Evolutionary conservation across 768 basidiomycete species (phyloP).

Genomic region (Lanmaoa pseudosensibilis): DNA sequence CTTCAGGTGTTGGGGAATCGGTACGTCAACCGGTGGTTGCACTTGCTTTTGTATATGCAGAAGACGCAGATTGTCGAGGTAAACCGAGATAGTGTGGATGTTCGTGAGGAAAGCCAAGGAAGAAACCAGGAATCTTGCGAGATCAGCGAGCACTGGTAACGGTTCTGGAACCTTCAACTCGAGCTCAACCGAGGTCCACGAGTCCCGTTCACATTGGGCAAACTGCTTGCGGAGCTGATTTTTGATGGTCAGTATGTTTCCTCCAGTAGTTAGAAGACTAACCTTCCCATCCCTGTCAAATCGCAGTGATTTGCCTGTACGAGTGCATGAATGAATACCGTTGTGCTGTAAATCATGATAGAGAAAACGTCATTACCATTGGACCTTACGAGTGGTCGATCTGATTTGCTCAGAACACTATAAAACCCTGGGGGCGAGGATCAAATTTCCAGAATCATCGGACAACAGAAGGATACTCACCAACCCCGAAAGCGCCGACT

Average conservation of each 20-base stretch:
- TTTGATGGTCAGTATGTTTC: background rate
- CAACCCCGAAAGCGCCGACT: conserved; percentile 20
- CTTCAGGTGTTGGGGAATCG: background rate
- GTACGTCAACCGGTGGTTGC: background rate
- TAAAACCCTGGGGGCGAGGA: conserved; percentile 12
- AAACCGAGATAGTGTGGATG: conserved; percentile 2
- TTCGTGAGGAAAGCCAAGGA: conserved; percentile 6
- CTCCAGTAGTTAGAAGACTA: background rate
- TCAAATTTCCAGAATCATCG: background rate
- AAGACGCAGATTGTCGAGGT: background rate
- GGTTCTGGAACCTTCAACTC: conserved; percentile 5
- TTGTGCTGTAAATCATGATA: background rate
- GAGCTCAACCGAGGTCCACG: conserved; percentile 11
- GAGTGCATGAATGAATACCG: background rate
- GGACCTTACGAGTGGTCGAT: conserved; percentile 14
- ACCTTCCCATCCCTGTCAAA: conserved; percentile 15
- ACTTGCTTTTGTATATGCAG: background rate
- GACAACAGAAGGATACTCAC: background rate
- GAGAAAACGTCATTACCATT: background rate
- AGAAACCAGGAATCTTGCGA: conserved; percentile 10
- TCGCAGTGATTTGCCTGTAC: conserved; percentile 14
- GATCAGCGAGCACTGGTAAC: conserved; percentile 5
- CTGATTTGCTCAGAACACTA: conserved; percentile 18
- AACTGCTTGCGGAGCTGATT: conserved; percentile 3
- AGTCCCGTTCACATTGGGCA: background rate